These are phyloP conservation scores for Neonectria faginata DNA, from an alignment of 2,329 filamentous ascomycete genomes.

Conservation along the genomic window DNA sequence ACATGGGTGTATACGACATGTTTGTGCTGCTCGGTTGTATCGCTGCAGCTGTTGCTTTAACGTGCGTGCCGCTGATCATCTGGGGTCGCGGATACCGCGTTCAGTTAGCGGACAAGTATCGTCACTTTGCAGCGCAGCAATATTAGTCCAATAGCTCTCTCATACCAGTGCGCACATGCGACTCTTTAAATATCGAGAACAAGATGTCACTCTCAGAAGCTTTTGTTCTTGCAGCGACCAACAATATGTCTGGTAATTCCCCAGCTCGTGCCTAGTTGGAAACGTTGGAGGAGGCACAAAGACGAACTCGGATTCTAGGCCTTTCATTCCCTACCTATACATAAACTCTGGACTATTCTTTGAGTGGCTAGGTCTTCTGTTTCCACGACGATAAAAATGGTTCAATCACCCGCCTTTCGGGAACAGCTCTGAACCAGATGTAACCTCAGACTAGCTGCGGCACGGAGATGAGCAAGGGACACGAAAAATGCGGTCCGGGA, in stretches of 20 bases:
- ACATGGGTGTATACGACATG: slow-evolving; percentile 36
- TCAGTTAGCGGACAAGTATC: slow-evolving; percentile 30
- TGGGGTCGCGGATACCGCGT: slow-evolving; percentile 33
- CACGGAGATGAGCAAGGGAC: background rate
- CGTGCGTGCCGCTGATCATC: slow-evolving; percentile 27
- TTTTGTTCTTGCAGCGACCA: no score
- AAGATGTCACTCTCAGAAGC: no score
- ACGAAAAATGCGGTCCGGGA: background rate
- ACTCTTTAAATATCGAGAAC: background rate
- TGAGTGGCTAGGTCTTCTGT: background rate
- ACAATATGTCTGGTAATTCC: no score
- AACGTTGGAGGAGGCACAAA: no score
- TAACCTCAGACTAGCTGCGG: background rate
- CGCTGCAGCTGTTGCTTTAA: slow-evolving; percentile 27
- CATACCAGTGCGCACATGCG: background rate
- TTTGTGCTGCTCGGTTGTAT: slow-evolving; percentile 31
- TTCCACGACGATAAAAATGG: background rate
- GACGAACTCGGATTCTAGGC: no score
- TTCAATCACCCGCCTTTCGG: background rate
- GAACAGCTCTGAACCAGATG: background rate
- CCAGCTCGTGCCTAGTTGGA: no score
- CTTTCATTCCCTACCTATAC: no score
- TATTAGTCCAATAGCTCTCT: slow-evolving; percentile 16
- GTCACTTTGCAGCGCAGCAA: slow-evolving; percentile 24
- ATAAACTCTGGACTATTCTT: background rate